Percentiles rank a stretch among this genome's conserved stretches.
These are phyloP conservation scores for Ganoderma multipileum DNA, from an alignment of 1,284 basidiomycete species.

Conservation along the genomic window DNA sequence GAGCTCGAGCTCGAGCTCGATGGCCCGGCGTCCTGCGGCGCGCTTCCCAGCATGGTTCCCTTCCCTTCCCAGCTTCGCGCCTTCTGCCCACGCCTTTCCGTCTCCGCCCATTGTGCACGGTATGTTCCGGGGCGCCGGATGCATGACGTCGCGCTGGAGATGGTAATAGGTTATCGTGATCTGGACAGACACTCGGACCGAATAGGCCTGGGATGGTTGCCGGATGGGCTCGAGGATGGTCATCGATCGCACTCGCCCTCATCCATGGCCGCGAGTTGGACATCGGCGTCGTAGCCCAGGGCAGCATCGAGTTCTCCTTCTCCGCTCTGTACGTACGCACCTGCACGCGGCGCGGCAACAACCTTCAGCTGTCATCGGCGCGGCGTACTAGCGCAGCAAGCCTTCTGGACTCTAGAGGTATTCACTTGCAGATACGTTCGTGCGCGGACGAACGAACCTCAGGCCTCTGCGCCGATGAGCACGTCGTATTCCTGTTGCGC, in stretches of 20 bases:
- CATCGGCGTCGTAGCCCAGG: not conserved
- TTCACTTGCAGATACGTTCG: too few species aligned
- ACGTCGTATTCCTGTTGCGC: not conserved
- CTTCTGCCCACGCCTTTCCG: slow-evolving; percentile 1
- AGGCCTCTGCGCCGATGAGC: too few species aligned
- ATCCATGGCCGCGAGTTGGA: too few species aligned
- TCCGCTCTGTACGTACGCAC: not conserved
- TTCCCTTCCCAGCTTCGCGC: not conserved
- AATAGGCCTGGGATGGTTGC: slow-evolving; percentile 1
- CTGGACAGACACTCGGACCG: slow-evolving; percentile 8
- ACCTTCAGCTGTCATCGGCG: not conserved
- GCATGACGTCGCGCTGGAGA: slow-evolving; percentile 18
- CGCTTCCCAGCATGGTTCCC: slow-evolving; percentile 1
- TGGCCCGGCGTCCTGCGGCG: not conserved
- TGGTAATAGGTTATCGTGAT: slow-evolving; percentile 10
- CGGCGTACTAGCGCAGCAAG: not conserved
- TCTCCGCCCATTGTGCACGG: not conserved
- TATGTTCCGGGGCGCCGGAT: not conserved
- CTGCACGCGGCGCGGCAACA: not conserved
- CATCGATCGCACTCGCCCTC: slow-evolving; percentile 19
- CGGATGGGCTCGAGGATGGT: slow-evolving; percentile 6
- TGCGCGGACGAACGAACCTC: too few species aligned
- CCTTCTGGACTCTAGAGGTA: not conserved
- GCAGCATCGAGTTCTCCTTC: not conserved
- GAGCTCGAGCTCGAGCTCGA: not conserved